A percentile compares a stretch with the other conserved stretches of the same genome.
Conservation (phyloP, 768 basidiomycete genomes). For the Clavulina sp. region DNA sequence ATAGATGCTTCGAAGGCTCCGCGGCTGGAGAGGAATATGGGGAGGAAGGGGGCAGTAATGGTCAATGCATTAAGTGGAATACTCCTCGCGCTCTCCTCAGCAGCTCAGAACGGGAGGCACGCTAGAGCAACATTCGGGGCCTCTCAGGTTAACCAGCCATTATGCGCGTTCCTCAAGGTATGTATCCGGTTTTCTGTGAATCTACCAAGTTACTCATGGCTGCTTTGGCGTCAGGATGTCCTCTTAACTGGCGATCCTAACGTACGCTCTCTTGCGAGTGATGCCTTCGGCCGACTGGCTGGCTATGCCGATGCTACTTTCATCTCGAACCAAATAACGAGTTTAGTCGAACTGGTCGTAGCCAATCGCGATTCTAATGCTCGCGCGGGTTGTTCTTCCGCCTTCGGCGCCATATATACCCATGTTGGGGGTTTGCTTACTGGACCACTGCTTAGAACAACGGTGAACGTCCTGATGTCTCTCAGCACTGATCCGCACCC, state of each 20-base stretch:
- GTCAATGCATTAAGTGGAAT: constrained; percentile 68
- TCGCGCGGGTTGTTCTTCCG: constrained; percentile 83
- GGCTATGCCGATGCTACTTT: constrained; percentile 69
- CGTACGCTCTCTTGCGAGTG: constrained; percentile 63
- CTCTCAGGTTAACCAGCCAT: constrained; percentile 36
- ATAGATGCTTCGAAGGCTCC: constrained; percentile 50
- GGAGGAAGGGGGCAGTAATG: constrained; percentile 66
- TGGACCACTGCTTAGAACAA: constrained; percentile 85
- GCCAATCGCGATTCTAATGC: constrained; percentile 84
- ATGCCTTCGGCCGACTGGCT: constrained; percentile 75
- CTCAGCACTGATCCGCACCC: constrained; percentile 93
- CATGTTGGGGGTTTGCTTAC: constrained; percentile 91
- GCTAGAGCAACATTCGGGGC: constrained; percentile 50
- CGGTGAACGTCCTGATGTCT: constrained; percentile 88
- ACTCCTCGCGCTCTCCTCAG: constrained; percentile 40
- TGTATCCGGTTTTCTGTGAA: constrained; percentile 10
- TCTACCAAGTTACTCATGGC: constrained; percentile 7
- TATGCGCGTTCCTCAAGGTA: constrained; percentile 68
- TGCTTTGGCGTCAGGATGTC: constrained; percentile 35
- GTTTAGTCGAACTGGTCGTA: constrained; percentile 82
- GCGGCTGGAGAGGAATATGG: constrained; percentile 74
- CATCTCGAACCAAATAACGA: constrained; percentile 73
- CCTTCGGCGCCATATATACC: constrained; percentile 81
- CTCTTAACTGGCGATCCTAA: constrained; percentile 65
- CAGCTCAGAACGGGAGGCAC: constrained; percentile 27